phyloP scores from a whole-genome alignment of 1,284 basidiomycete species.

The Blastosporella zonata region DNA sequence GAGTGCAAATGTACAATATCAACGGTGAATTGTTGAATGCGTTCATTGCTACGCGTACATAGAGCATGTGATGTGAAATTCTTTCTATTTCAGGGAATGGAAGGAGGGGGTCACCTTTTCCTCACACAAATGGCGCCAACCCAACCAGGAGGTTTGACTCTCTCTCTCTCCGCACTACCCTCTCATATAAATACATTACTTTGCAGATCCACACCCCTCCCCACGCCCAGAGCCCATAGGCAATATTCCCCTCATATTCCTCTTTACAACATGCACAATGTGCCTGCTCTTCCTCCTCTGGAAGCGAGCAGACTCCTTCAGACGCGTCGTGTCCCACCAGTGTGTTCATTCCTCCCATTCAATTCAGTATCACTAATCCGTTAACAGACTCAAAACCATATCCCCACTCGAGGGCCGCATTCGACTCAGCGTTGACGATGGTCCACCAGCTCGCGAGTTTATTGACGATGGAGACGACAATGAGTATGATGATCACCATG shows the following conservation, averaged over 20 bases:
- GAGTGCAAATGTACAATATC: no score
- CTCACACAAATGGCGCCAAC: conserved; percentile 16
- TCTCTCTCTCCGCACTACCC: not conserved
- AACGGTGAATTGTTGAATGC: no score
- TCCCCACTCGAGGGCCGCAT: conserved; percentile 54
- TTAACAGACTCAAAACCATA: conserved; percentile 56
- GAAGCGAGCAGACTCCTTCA: conserved; percentile 56
- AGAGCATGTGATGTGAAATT: no score
- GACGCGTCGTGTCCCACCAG: conserved; percentile 65
- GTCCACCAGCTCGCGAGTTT: conserved; percentile 64
- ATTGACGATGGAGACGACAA: conserved; percentile 45
- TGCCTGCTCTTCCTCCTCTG: conserved; percentile 64
- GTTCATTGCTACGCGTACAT: no score
- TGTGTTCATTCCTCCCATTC: conserved; percentile 28
- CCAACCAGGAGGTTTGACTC: conserved; percentile 13
- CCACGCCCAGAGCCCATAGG: conserved; percentile 66
- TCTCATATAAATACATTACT: not conserved
- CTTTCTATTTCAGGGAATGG: no score
- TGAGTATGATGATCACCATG: conserved; percentile 46
- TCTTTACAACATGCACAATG: conserved; percentile 59
- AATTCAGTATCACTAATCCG: no score
- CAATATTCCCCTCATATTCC: conserved; percentile 50
- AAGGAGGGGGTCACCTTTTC: no score
- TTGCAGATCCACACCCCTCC: conserved; percentile 54
- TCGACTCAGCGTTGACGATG: conserved; percentile 69